Evolutionary conservation across 169 alveolate species (phyloP), one percentile per base, ranked within the genome.

Genomic region (Plasmodium sp.): DNA sequence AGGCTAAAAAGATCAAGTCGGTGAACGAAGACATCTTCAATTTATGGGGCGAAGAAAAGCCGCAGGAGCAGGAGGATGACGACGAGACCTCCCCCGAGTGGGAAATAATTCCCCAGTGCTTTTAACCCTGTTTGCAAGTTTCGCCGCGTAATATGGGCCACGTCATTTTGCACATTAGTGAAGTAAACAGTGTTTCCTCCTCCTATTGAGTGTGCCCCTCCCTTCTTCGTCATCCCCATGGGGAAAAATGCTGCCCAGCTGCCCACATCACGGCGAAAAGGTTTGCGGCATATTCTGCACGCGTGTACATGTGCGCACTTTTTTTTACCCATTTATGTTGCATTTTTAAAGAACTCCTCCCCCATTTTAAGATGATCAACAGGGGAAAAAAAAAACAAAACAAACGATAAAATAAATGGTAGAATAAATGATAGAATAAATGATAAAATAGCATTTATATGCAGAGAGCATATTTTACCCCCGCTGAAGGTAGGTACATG

Each of bases 21-120:
- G 92, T 82, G 14, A 92, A 92, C 36, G 92, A 92, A 27, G 95
- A 92, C 39, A 82, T 92, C 39, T 92, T 92, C 43, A 92, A 92
- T 72, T 92, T 92, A 72, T 92, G 95, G 95, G 94, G 83, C 41
- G 92, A 82, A 27, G 83, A 92, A n/a, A 56, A 90, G 16, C 33
- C 6, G 22, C 71, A 88, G 41, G 90, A 56, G 5, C 31, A 10
- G 22, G 83, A 67, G n/a, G 91, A 90, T n/a, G 95, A 81, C 7
- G 92, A 92, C 31, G 95, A 82, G 31, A 31, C 84, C 5, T 34
- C 95, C 12, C 75, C 85, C 16, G 95, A 92, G 54, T 92, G 92
- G 95, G 95, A 92, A 92, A 43, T 92, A 34, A 72, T 92, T 71
- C 84, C 95, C 4, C 95, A 73, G 43, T 2, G 92, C 5, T 81